Evolutionary conservation across 148 eudicot species (phyloP), one percentile per base, ranked within the genome.

Genomic region (Gaultheria prostrata): DNA sequence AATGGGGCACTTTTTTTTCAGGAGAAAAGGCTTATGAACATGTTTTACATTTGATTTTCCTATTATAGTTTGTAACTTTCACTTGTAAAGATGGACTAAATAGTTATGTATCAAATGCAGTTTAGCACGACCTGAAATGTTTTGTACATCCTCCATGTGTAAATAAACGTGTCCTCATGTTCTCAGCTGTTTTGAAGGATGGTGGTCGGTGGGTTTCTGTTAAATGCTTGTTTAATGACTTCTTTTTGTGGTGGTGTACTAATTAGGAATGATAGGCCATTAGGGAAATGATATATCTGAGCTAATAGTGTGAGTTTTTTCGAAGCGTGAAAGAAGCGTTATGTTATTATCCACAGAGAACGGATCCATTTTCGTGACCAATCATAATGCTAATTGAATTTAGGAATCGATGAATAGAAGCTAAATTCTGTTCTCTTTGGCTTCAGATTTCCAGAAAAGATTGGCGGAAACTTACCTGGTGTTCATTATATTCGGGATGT

Each of bases 401-500:
- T 24, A 63, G 43, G 45, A 48, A 67, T n/a, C 46, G 45, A 67
- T 48, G 26, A 49, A 81, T 33, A 35, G 54, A 72, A 56, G 20
- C 39, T 56, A 8, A 56, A 39, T 57, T 3, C 15, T 63, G 69
- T 33, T 65, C 17, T 53, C 50, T 76, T 84, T 83, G 78, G 75
- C 86, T 83, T 87, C 90, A 97, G 99, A 79, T 91, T 97, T 84
- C 98, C 98, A 21, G 98, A 97, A 84, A 92, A 89, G 86, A 95
- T 97, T 82, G 99, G 99, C 15, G 99, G 99, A 84, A 93, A 87
- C 86, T 90, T 97, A 79, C 89, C 92, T 43, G 99, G 99, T 77
- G 98, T 97, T 90, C 99, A 97, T 88, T 97, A 93, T 86, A 90
- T 97, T 57, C 92, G 99, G 78, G 99, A 97, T 83, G 93, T 97